Evolutionary conservation across 2,329 filamentous ascomycete species (phyloP), one percentile per base, ranked within the genome.

Genomic region (Arthrobotrys sphaeroides): DNA sequence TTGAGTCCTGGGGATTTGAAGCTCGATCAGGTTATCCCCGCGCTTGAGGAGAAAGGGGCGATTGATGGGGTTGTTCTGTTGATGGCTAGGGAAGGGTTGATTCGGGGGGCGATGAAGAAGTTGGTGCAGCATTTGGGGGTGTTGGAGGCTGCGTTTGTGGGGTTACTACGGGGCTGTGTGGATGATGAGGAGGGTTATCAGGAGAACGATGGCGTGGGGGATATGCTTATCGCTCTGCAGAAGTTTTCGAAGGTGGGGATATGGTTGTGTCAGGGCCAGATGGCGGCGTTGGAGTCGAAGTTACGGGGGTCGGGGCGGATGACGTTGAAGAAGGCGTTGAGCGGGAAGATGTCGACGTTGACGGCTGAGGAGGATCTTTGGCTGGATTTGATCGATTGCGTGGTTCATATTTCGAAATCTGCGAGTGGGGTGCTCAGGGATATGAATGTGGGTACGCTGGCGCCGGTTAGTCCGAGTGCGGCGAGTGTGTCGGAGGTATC

Each of bases 201-300:
- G 22, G 70, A 53, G 53, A 86, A 78, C 33, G 88, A 90, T 77
- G 88, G 91, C 0, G 88, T 90, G 0, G 88, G 90, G 67, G 90
- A 94, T 68, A 85, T 97, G 0, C 85, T 97, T 2, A 87, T 89
- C 69, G 89, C 90, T 0, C 84, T 99, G 16, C 90, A 96, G 76
- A 97, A 96, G 81, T 98, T 97, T 82, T 89, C 90, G 0, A 90
- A 93, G 77, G 92, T 99, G 0, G 95, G 96, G 12, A 94, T 96
- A 59, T 99, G 95, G 95, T 85, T 99, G 10, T 98, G 95, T 79
- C 92, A 96, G 82, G 89, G 90, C 0, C 93, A 97, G 81, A 92
- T 88, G 55, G 91, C 90, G 80, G 87, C 86, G 0, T 82, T 84
- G 4, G 86, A 84, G 72, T 81, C 81, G 55, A 80, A 75, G 62